These are phyloP conservation scores for Pyrus pyrifolia DNA, from an alignment of 306 rosid genomes.

Conservation along the genomic window DNA sequence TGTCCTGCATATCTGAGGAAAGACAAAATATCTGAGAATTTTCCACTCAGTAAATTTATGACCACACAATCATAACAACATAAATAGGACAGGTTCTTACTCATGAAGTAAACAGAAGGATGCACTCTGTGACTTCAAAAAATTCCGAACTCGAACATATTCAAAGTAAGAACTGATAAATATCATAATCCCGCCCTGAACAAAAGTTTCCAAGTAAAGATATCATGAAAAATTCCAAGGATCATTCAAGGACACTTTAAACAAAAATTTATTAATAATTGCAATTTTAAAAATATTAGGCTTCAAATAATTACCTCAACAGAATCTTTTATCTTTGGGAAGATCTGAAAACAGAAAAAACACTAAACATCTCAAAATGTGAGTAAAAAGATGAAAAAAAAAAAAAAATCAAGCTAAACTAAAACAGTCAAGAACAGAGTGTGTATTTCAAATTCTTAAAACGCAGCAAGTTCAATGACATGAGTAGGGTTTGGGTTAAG, in stretches of 20 bases:
- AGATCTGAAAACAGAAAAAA: constrained; percentile 45
- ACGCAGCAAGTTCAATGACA: not conserved
- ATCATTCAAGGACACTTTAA: not conserved
- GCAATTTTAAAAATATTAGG: constrained; percentile 4
- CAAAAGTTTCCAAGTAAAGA: constrained; percentile 15
- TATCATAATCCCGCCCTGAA: constrained; percentile 85
- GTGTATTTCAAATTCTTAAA: not conserved
- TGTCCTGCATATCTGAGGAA: constrained; percentile 66
- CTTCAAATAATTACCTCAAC: constrained; percentile 42
- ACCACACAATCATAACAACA: not conserved
- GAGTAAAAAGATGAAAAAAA: not conserved
- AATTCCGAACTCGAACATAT: constrained; percentile 70
- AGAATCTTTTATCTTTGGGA: constrained; percentile 77
- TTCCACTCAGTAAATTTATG: not conserved
- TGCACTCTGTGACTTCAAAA: constrained; percentile 73
- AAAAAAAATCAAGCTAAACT: not conserved
- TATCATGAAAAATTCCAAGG: not conserved
- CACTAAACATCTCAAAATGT: constrained; percentile 8
- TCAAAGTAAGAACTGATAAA: constrained; percentile 79
- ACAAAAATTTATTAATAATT: not conserved
- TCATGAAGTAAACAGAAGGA: constrained; percentile 90
- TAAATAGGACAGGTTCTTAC: constrained; percentile 44
- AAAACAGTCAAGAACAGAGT: not conserved
- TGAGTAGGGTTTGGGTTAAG: not conserved
- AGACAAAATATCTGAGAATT: not conserved